A percentile compares a stretch with the other conserved stretches of the same genome.
phyloP scores from a whole-genome alignment of 2,329 filamentous ascomycete species.

The Zymoseptoria brevis region DNA sequence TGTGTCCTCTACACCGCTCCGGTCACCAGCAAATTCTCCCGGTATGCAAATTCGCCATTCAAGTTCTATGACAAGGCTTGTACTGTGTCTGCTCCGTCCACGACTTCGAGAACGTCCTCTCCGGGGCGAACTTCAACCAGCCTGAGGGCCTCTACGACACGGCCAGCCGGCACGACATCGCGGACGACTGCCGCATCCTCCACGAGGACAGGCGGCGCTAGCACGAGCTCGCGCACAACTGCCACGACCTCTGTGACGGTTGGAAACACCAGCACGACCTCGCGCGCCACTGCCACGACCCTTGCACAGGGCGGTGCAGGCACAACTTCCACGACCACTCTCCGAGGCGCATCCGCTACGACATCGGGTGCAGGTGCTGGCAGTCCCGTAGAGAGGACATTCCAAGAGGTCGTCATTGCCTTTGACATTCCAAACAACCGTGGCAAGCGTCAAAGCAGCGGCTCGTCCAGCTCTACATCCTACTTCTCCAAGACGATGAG shows the following conservation, averaged over 20 bases:
- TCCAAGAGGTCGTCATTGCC: background rate
- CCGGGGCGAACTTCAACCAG: background rate
- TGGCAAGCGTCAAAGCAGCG: background rate
- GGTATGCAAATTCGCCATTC: background rate
- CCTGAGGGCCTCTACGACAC: background rate
- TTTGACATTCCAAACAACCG: background rate
- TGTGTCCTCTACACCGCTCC: background rate
- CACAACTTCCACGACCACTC: background rate
- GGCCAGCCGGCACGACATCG: background rate
- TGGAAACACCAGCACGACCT: background rate
- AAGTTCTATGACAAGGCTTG: background rate
- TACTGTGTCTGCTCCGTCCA: background rate
- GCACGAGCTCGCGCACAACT: background rate
- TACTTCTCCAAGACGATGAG: background rate
- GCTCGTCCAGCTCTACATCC: background rate
- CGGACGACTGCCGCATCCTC: background rate
- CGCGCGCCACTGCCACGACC: background rate
- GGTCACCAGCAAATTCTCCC: background rate
- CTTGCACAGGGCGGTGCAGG: too few species aligned
- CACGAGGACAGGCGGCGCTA: background rate
- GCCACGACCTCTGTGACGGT: background rate
- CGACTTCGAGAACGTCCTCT: background rate
- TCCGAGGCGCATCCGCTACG: background rate
- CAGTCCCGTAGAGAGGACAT: background rate
- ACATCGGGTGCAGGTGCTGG: background rate